phyloP scores from a whole-genome alignment of 345 rosid genomes.

The Theobroma cacao region DNA sequence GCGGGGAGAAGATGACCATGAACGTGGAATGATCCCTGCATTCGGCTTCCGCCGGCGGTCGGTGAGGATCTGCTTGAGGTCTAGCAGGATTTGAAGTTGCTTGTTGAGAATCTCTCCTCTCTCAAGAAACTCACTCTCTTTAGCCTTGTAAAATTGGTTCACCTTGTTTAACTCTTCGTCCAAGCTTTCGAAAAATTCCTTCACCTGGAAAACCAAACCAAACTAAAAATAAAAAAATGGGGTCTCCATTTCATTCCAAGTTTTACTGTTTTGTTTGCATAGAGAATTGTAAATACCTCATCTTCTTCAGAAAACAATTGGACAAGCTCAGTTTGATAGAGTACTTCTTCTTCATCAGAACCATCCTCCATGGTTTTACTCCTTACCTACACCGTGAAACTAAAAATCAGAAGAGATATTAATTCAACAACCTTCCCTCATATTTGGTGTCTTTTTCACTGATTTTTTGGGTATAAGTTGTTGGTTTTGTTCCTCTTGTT shows the following conservation, averaged over 20 bases:
- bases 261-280: background rate
- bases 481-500: conserved; percentile 13
- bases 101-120: conserved; percentile 74
- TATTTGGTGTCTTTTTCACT: conserved; percentile 20
- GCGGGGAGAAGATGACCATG: conserved; percentile 47
- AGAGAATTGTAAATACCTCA: conserved; percentile 44
- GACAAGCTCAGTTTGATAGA: conserved; percentile 78
- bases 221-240: background rate
- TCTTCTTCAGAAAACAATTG: conserved; percentile 93
- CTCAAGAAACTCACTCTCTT: conserved; percentile 74
- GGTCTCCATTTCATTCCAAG: background rate
- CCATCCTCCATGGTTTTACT: conserved; percentile 52
- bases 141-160: conserved; percentile 72
- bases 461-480: conserved; percentile 1
- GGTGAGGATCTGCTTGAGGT: conserved; percentile 52
- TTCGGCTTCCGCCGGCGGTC: conserved; percentile 47
- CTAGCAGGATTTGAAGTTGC: conserved; percentile 65
- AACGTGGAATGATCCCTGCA: conserved; percentile 32
- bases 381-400: conserved; percentile 44
- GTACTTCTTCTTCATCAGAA: conserved; percentile 46
- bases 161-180: conserved; percentile 85
- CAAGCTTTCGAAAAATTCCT: conserved; percentile 56
- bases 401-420: background rate
- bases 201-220: conserved; percentile 40
- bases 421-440: conserved; percentile 3